Evolutionary conservation across 2,329 filamentous ascomycete genomes (phyloP).

Genomic region (Lizonia empirigonia): DNA sequence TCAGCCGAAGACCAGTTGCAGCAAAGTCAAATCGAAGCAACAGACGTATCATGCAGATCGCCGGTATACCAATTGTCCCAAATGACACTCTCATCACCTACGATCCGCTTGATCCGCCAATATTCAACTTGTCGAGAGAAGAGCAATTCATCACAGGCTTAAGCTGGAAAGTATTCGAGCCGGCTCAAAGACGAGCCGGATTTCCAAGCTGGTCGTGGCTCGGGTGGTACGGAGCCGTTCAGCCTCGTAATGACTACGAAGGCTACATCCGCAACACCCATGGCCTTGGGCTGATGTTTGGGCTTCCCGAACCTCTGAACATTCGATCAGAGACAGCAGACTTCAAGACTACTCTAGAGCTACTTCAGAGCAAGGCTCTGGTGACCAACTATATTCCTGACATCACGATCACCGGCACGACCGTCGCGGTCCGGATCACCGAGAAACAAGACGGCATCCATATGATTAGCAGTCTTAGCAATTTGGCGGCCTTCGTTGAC

Average conservation of each 20-base stretch:
- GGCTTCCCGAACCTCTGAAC: background rate
- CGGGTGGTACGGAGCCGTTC: background rate
- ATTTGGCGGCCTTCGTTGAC: background rate
- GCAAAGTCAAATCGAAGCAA: background rate
- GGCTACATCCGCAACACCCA: background rate
- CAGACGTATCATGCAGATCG: background rate
- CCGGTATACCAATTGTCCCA: background rate
- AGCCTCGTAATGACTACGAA: background rate
- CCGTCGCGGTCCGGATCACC: no score
- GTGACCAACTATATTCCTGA: no score
- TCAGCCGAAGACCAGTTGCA: background rate
- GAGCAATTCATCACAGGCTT: background rate
- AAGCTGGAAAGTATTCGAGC: background rate
- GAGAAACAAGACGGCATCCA: no score
- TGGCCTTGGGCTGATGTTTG: background rate
- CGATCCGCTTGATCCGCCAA: background rate
- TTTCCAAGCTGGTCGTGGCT: conserved; percentile 5
- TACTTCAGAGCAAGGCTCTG: no score
- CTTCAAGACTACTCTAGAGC: no score
- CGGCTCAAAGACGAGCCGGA: background rate
- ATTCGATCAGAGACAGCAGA: background rate
- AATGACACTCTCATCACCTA: background rate
- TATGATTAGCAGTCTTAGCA: no score
- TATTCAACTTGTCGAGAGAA: background rate
- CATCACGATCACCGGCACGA: no score